Evolutionary conservation across 331 rosid genomes (phyloP), one percentile per base, ranked within the genome.

Genomic region (Arachis monticola): DNA sequence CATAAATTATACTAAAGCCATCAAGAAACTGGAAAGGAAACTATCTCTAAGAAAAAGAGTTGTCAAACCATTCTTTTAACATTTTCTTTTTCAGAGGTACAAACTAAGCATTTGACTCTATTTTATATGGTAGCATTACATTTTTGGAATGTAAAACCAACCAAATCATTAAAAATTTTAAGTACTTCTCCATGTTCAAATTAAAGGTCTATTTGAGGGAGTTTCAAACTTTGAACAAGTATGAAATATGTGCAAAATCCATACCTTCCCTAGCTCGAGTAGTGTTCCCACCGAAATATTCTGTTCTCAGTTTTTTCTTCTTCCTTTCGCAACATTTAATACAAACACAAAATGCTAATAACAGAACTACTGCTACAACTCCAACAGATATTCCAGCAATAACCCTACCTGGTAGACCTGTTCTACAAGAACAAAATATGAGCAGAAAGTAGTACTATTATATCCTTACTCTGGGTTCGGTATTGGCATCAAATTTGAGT

Each of bases 371-470:
- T 45, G 76, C 85, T 63, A 87, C 65, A 56, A 42, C 91, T 77
- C 85, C 95, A 13, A 75, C 77, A 55, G 76, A 41, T 87, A 87
- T 77, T 69, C 88, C 94, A 80, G 84, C 89, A 35, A 88, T 82
- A 70, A 58, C 63, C 60, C 86, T 87, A 50, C 72, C 83, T 13
- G 76, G 45, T 52, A 83, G 61, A 59, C 89, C 96, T 88, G 92
- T 75, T 51, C 61, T 70, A 67, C 50, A 76, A 64, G 82, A 55
- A 59, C 53, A 79, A 52, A 51, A 22, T 10, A 74, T 73, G 67
- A 85, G 81, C 72, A 69, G 70, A 80, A 69, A 79, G 63, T n/a
- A n/a, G n/a, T n/a, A n/a, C n/a, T n/a, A n/a, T n/a, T n/a, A n/a
- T n/a, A n/a, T 40, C 17, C 30, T 81, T 32, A 71, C 78, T 48